A percentile compares a stretch with the other conserved stretches of the same genome.
Evolutionary conservation across 148 eudicot species (phyloP).

Genomic region (Silene conica): DNA sequence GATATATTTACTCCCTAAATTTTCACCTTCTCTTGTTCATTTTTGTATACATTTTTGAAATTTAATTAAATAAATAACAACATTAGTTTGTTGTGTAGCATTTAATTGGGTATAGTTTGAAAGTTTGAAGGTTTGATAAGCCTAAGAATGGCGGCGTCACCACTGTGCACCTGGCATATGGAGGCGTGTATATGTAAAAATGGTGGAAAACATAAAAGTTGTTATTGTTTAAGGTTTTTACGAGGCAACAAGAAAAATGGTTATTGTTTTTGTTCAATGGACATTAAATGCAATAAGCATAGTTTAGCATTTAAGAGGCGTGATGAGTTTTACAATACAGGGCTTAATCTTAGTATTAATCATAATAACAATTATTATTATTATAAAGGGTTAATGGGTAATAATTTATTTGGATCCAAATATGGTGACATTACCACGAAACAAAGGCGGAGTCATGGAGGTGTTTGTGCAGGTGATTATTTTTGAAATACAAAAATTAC

Average conservation of each 20-base stretch:
- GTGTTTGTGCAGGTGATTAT: slow-evolving; percentile 32
- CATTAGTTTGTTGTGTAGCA: neutral
- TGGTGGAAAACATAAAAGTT: slow-evolving; percentile 19
- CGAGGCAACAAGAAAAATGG: slow-evolving; percentile 22
- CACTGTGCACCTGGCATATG: slow-evolving; percentile 59
- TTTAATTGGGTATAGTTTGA: neutral
- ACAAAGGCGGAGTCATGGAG: slow-evolving; percentile 40
- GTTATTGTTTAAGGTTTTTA: slow-evolving; percentile 12
- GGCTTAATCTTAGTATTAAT: neutral
- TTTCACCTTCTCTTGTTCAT: too few species aligned
- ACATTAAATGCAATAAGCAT: slow-evolving; percentile 29
- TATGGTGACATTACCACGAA: slow-evolving; percentile 23
- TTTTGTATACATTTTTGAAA: too few species aligned
- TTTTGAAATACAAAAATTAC: neutral
- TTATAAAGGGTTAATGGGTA: slow-evolving; percentile 21
- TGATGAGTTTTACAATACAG: slow-evolving; percentile 26
- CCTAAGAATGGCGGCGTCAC: slow-evolving; percentile 41
- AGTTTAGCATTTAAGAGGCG: slow-evolving; percentile 36
- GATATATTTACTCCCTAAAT: too few species aligned
- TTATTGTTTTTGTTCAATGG: slow-evolving; percentile 16
- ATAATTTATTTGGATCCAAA: slow-evolving; percentile 40
- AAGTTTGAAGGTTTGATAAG: too few species aligned
- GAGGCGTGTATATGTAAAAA: slow-evolving; percentile 52
- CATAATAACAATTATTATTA: neutral
- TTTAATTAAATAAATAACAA: too few species aligned